Evolutionary conservation across 2,329 filamentous ascomycete species (phyloP).

Genomic region (Triangularia setosa): DNA sequence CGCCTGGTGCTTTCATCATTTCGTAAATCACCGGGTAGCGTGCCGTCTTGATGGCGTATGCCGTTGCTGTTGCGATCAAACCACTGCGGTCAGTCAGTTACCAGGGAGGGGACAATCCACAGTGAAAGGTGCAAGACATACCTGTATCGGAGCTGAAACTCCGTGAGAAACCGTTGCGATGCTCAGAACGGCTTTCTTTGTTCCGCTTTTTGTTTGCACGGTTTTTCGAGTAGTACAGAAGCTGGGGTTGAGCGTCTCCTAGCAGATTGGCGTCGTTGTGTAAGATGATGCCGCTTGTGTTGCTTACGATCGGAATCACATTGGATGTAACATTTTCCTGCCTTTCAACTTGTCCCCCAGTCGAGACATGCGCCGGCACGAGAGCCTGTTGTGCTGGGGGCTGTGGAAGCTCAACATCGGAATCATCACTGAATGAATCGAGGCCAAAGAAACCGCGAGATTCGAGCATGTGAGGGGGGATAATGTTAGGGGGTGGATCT

Average conservation of each 20-base stretch:
- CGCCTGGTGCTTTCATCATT: background rate
- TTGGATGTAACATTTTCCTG: background rate
- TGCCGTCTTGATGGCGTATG: background rate
- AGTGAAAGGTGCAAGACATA: too few species aligned
- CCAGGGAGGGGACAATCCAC: too few species aligned
- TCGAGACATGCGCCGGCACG: background rate
- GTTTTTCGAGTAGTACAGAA: background rate
- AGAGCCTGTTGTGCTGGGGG: background rate
- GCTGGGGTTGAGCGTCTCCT: background rate
- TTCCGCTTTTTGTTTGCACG: background rate
- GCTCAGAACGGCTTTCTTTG: background rate
- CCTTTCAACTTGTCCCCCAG: too few species aligned
- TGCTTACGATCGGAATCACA: background rate
- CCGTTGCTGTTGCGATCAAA: background rate
- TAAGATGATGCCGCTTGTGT: background rate
- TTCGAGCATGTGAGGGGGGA: background rate
- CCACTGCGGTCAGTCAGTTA: too few species aligned
- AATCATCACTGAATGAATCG: background rate
- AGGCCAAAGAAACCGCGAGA: background rate
- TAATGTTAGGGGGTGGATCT: background rate
- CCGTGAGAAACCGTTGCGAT: background rate
- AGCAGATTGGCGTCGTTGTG: background rate
- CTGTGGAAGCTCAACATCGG: background rate
- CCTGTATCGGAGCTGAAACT: background rate
- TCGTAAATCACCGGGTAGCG: background rate